Evolutionary conservation across 1,139 yeast species (phyloP).

Genomic region (Saccharomycopsis hybrid): DNA sequence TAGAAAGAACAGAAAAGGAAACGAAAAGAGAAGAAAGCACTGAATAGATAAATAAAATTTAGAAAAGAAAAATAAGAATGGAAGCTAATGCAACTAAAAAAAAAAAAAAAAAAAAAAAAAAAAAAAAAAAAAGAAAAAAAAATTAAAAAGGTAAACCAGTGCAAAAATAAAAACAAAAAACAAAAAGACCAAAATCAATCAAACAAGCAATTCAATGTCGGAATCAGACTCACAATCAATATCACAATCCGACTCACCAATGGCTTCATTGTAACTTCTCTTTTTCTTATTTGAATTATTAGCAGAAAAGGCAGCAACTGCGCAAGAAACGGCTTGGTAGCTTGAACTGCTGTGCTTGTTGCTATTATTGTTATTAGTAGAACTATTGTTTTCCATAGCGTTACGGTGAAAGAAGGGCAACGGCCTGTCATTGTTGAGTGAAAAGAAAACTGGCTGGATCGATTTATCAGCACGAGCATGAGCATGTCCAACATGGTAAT

Average conservation of each 20-base stretch:
- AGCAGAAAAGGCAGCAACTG: not conserved
- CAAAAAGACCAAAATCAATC: too few species aligned
- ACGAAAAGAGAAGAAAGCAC: not conserved
- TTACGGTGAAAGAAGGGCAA: too few species aligned
- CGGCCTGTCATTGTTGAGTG: too few species aligned
- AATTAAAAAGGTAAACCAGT: not conserved
- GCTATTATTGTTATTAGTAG: too few species aligned
- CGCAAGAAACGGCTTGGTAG: too few species aligned
- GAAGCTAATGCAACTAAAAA: not conserved
- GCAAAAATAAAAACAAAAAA: not conserved
- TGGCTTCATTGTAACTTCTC: conserved; percentile 9
- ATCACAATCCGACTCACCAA: not conserved
- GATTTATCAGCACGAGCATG: too few species aligned
- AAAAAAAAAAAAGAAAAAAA: not conserved
- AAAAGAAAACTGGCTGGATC: too few species aligned
- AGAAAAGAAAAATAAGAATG: not conserved
- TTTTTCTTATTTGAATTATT: conserved; percentile 16
- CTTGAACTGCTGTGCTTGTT: too few species aligned
- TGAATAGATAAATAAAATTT: not conserved
- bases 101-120: not conserved
- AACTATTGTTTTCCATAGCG: too few species aligned
- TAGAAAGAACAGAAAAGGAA: not conserved
- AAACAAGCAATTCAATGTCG: conserved; percentile 4
- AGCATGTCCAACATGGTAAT: too few species aligned
- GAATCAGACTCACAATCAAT: conserved; percentile 2